Base-by-base conservation (phyloP, 1,284 basidiomycete species). In the Xanthoconium separans region DNA sequence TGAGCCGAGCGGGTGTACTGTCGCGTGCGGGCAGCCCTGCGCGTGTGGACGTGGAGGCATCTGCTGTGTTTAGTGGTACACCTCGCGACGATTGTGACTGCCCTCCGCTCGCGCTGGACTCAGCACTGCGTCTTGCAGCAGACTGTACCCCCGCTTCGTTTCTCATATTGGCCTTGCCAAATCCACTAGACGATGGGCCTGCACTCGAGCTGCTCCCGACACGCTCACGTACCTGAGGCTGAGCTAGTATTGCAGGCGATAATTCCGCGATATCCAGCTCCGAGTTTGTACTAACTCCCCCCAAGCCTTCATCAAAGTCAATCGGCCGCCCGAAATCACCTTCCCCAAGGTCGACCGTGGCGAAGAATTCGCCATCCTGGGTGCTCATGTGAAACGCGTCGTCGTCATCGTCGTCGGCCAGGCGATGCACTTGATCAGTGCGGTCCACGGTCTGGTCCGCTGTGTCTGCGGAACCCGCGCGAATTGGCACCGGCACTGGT, bases 311-410 rank as follows among this genome's bases (percentile, higher is more conserved):
- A 16, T 81, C 79, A 44, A 71, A 79, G 58, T 81, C 76, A 49
- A 86, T 79, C 7, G 77, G 76, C 44, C 68, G 65, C 20, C 76
- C 77, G 2, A 77, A 52, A 56, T 85, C 83, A 18, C 71, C 72
- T 12, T 81, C 81, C 2, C 75, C 79, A 2, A 85, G 71, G 57
- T 87, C 84, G 22, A 86, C 73, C 10, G 75, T 70, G 24, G 83
- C 83, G 37, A 84, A 72, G 57, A 87, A 78, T 6, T 76, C 82
- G 52, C 82, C 85, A 48, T 88, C 87, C 36, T 89, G 83, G 0
- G 82, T 84, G 44, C 72, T 70, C 60, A 85, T 78, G 16, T 73
- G 74, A 60, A 78, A 85, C 0, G 74, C 75, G 18, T 84, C 59
- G 0, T 66, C 70, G 0, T 40, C 52, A 0, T 44, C 76, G 16